Conservation (phyloP, 83 land plant genomes). For the Thuja plicata region DNA sequence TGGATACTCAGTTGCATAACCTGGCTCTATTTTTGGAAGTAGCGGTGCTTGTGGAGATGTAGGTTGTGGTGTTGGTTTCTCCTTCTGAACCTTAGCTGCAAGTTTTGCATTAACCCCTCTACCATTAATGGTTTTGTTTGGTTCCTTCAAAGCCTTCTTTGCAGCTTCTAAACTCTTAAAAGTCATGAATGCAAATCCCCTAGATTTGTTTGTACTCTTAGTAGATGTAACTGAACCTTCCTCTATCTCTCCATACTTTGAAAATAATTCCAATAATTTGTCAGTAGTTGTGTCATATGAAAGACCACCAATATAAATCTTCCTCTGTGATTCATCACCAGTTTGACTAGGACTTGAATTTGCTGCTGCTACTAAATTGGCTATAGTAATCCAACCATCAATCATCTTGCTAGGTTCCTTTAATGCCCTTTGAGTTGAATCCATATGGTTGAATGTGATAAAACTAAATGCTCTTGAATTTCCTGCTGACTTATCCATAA, state of each 20-base stretch:
- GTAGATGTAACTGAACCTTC: constrained; percentile 90
- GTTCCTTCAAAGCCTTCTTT: constrained; percentile 72
- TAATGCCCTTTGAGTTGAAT: constrained; percentile 71
- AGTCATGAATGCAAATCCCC: constrained; percentile 87
- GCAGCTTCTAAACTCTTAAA: constrained; percentile 76
- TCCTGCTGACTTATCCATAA: constrained; percentile 72
- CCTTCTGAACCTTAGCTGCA: constrained; percentile 37
- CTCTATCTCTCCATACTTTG: constrained; percentile 80
- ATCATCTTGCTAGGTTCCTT: constrained; percentile 79
- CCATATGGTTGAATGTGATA: constrained; percentile 79
- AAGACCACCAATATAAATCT: constrained; percentile 77
- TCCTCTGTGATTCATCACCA: constrained; percentile 66
- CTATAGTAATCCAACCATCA: constrained; percentile 79
- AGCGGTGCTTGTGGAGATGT: constrained; percentile 7
- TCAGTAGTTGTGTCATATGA: constrained; percentile 73
- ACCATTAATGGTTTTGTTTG: constrained; percentile 73
- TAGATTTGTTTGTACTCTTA: constrained; percentile 65
- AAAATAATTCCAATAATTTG: constrained; percentile 56
- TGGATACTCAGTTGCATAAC: constrained; percentile 3
- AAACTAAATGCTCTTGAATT: constrained; percentile 87
- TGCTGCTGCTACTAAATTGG: constrained; percentile 69
- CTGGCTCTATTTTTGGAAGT: constrained; percentile 3
- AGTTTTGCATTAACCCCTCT: constrained; percentile 70
- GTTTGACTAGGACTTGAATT: constrained; percentile 35
- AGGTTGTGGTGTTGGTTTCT: neutral